Conservation (phyloP, 192 early-diverging fungal species). For the Backusella tarrabulga region DNA sequence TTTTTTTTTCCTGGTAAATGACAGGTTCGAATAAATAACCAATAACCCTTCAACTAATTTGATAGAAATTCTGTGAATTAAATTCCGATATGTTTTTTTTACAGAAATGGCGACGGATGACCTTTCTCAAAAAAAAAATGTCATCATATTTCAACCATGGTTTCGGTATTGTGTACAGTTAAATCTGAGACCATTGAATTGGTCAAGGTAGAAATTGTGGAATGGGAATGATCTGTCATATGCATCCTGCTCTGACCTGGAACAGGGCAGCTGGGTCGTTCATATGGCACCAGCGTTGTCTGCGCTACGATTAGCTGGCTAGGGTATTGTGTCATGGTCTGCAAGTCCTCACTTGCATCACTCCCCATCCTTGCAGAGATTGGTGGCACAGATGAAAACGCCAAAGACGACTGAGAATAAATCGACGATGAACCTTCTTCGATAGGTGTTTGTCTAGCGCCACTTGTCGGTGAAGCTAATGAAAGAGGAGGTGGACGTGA, state of each 20-base stretch:
- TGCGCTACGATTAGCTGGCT: not conserved
- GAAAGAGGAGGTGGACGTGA: not conserved
- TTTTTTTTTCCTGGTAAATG: not conserved
- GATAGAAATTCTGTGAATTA: not conserved
- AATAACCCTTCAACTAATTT: not conserved
- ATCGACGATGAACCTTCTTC: slow-evolving; percentile 5
- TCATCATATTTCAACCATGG: not conserved
- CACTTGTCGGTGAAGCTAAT: not conserved
- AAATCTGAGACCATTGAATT: not conserved
- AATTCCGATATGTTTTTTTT: not conserved
- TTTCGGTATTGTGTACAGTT: not conserved
- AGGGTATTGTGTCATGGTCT: not conserved
- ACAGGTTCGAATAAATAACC: not conserved
- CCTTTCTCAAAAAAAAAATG: not conserved
- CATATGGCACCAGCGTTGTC: not conserved
- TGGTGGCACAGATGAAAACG: not conserved
- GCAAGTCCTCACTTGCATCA: slow-evolving; percentile 8
- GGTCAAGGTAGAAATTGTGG: not conserved
- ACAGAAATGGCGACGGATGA: not conserved
- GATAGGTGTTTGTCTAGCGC: not conserved
- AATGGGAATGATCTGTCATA: not conserved
- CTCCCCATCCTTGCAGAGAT: not conserved
- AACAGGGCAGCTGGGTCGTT: slow-evolving; percentile 7
- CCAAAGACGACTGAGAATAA: not conserved
- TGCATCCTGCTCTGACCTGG: not conserved